Evolutionary conservation across 345 rosid genomes (phyloP).

Genomic region (Ricinus communis): DNA sequence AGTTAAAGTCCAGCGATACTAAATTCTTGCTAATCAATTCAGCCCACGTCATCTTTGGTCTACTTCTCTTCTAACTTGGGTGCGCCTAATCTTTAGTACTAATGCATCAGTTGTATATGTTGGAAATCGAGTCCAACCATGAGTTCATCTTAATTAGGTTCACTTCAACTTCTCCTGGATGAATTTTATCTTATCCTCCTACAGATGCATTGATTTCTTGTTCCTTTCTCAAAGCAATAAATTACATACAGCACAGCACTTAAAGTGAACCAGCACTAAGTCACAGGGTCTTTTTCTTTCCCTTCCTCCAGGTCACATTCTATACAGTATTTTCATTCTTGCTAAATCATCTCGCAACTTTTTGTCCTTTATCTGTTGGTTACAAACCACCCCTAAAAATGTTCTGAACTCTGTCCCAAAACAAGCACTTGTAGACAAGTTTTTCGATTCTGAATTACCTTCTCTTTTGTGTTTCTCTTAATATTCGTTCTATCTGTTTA

Average conservation of each 20-base stretch:
- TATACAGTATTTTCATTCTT: too few relatives aligned
- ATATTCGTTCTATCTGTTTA: constrained; percentile 18
- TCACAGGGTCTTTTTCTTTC: neutral
- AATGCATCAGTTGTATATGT: neutral
- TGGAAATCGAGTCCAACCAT: neutral
- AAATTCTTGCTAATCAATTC: neutral
- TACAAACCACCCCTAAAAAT: neutral
- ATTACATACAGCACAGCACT: neutral
- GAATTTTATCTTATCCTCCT: neutral
- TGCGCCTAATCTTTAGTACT: neutral
- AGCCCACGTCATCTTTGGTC: neutral
- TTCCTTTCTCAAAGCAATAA: neutral
- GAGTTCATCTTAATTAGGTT: neutral
- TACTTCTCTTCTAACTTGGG: neutral
- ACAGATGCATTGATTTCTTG: neutral
- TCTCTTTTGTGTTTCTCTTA: neutral
- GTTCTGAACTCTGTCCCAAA: neutral
- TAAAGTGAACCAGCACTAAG: neutral
- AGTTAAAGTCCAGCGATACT: neutral
- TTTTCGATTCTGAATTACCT: neutral
- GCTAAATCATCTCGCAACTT: neutral
- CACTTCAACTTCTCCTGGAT: neutral
- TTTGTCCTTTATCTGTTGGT: neutral
- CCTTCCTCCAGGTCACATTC: too few relatives aligned
- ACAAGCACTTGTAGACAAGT: constrained; percentile 3